Evolutionary conservation across 352 stramenopile species (phyloP), one percentile per base, ranked within the genome.

Genomic region (Ophiocytium majus): DNA sequence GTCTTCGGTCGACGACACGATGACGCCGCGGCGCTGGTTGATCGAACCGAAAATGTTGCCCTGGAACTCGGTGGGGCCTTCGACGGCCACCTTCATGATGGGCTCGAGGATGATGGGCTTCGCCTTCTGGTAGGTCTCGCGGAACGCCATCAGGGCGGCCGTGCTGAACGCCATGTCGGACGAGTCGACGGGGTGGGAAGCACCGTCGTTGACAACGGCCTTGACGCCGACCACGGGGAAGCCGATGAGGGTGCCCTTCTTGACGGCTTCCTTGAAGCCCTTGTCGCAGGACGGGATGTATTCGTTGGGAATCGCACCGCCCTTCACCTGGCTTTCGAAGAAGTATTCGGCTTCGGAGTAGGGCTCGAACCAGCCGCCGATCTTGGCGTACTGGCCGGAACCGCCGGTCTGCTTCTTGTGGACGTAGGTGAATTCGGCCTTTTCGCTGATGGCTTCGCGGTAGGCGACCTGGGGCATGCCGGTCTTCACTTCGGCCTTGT

Each of bases 321-420:
- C 97, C 79, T 99, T 94, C 83, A 98, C 98, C 81, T 94, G 92
- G 90, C 99, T 99, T 79, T 96, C 91, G 89, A 99, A 99, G n/a
- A n/a, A n/a, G n/a, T n/a, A n/a, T n/a, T n/a, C n/a, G n/a, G n/a
- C n/a, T n/a, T n/a, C n/a, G n/a, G n/a, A n/a, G n/a, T n/a, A n/a
- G n/a, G 97, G 96, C 90, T 99, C 97, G 85, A 99, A 93, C 92
- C 98, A 99, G 74, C 97, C 97, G 79, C 98, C 95, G 64, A 99
- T 96, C 85, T 94, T 93, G 10, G 93, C 93, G 90, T 98, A 99
- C 91, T 99, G 97, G 57, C 97, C 97, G 64, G 93, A 94, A 79
- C 97, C 97, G 89, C 97, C 97, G 57, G 95, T 98, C 92, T 99
- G 97, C 89, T 99, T 99, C 90, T 98, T 98, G 93, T 99, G 97